Evolutionary conservation across 208 protist species (phyloP), one percentile per base, ranked within the genome.

Genomic region (Wallacemonas sp.): DNA sequence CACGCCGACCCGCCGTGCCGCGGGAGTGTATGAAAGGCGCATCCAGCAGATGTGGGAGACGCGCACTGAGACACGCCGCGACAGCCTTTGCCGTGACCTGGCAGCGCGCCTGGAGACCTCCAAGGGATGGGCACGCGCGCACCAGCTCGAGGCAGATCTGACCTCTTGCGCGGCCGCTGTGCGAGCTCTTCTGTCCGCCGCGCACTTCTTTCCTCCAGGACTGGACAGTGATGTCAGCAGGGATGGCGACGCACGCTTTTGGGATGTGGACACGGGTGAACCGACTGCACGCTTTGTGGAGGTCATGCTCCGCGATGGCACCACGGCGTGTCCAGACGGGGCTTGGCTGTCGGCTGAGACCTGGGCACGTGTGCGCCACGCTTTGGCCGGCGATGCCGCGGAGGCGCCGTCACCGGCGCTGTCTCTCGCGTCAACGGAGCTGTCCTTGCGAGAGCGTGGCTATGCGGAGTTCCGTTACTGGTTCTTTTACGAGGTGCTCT

Each of bases 401-500:
- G 43, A 6, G 8, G 44, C 44, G 44, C 8, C 44, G 19, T 6
- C 36, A 41, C 36, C 36, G 14, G 6, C 36, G 6, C 14, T 14
- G 36, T 41, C 14, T 41, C 6, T 41, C 9, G 6, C 36, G 6
- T 41, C 9, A 14, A 17, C 36, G 14, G 36, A 41, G n/a, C n/a
- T n/a, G n/a, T n/a, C n/a, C n/a, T n/a, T n/a, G 21, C 43, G 3
- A 1, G 27, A 49, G 33, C 68, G 57, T 16, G 63, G 65, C 17
- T 92, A 92, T 61, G 77, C 76, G 61, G 76, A 84, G 61, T 88
- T 88, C 61, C 81, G 85, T 2, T 88, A 87, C 70, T 92, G 82
- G 80, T 92, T 87, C 54, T 76, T 74, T 47, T 85, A 75, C 36
- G 85, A 92, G 62, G 85, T 92, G 39, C 65, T 89, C 3, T 88